A percentile compares a stretch with the other conserved stretches of the same genome.
These are phyloP conservation scores for Pezicula carpinea DNA, from an alignment of 2,329 filamentous ascomycete genomes.

Conservation along the genomic window DNA sequence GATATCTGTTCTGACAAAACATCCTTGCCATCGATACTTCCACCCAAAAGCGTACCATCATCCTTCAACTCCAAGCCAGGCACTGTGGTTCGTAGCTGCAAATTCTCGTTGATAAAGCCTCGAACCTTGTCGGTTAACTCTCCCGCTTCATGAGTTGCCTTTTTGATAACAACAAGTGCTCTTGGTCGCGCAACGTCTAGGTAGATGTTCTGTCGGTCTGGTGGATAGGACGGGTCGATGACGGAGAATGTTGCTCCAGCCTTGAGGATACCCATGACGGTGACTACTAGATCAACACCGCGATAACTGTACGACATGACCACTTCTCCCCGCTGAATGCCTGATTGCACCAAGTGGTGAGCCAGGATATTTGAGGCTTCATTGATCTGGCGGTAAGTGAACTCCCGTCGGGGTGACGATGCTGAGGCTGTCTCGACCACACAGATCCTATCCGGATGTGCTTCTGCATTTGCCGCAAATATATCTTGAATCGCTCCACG, in stretches of 20 bases:
- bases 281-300: slow-evolving; percentile 70
- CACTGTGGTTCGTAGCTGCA: slow-evolving; percentile 68
- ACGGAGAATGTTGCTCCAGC: slow-evolving; percentile 57
- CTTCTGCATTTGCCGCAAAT: slow-evolving; percentile 53
- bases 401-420: slow-evolving; percentile 54
- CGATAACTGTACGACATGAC: slow-evolving; percentile 91
- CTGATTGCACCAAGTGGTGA: slow-evolving; percentile 70
- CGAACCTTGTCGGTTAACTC: slow-evolving; percentile 51
- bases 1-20: slow-evolving; percentile 51
- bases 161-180: slow-evolving; percentile 68
- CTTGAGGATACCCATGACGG: slow-evolving; percentile 71
- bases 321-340: slow-evolving; percentile 75
- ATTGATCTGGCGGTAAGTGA: slow-evolving; percentile 83
- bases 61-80: slow-evolving; percentile 69
- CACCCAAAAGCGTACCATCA: slow-evolving; percentile 69
- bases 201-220: slow-evolving; percentile 75
- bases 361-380: slow-evolving; percentile 78
- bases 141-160: slow-evolving; percentile 65
- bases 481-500: slow-evolving; percentile 56
- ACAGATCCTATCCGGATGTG: slow-evolving; percentile 60
- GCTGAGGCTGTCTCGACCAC: slow-evolving; percentile 59
- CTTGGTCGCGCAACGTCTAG: slow-evolving; percentile 74
- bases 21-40: slow-evolving; percentile 60
- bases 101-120: slow-evolving; percentile 66
- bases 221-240: slow-evolving; percentile 79